Base-by-base conservation (phyloP, 805 yeast species). In the Scheffersomyces coipomensis region DNA sequence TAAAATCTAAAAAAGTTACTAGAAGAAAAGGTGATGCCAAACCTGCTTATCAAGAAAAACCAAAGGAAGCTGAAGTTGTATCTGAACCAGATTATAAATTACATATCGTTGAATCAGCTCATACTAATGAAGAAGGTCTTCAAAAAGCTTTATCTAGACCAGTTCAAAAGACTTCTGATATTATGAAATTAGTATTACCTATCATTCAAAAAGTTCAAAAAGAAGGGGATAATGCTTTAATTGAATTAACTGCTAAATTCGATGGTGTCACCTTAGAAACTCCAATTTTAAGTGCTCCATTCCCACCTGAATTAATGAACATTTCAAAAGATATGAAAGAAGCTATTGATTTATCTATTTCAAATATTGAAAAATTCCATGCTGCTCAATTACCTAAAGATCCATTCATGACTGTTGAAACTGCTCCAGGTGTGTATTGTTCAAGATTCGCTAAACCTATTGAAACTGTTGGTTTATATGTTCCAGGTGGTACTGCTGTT, bases 401-500 rank as follows among this genome's bases (percentile, higher is more conserved):
- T 44, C 85, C 81, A 42, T 76, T 84, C 9, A 67, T 91, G 62
- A 75, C 74, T 6, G 96, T 93, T 29, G 98, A 91, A 66, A 93
- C 99, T 0, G 75, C 85, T 43, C 95, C 96, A 2, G 99, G 99
- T 50, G 98, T 93, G 19, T 66, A 76, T 38, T 93, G 99, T 69
- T 87, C 96, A 15, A 81, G 99, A 54, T 93, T 93, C 63, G 86
- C 98, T 12, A 81, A 96, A 55, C 93, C 99, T 5, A 89, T 93
- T 51, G 96, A 88, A 56, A 82, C 79, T 43, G 99, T 93, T 39
- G 99, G 99, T 44, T 76, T 95, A 43, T 93, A 93, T 58, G 87
- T 93, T 44, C 99, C 99, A 39, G 99, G 99, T 53, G 99, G 99
- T 52, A 89, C 98, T 32, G 99, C 99, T 3, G 91, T 93, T 24